phyloP scores from a whole-genome alignment of 2,329 filamentous ascomycete species.

The Taxawa tesnikishii region DNA sequence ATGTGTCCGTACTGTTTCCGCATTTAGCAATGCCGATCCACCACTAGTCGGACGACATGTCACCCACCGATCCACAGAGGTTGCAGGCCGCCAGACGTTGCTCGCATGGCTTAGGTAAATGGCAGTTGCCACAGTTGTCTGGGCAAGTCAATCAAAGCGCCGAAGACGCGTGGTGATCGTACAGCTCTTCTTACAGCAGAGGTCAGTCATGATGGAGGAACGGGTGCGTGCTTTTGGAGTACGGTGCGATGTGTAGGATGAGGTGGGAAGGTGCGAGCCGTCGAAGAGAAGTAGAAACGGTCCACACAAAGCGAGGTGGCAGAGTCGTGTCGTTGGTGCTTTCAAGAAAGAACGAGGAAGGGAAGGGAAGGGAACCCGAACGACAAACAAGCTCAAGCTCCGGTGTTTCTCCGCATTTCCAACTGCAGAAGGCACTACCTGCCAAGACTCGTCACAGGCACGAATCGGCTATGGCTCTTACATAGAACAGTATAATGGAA shows the following conservation, averaged over 20 bases:
- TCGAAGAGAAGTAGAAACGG: too few relatives aligned
- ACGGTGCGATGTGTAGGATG: slow-evolving; percentile 1
- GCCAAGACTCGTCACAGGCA: neutral
- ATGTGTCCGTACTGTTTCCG: slow-evolving; percentile 4
- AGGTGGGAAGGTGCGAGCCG: too few relatives aligned
- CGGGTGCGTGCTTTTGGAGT: neutral
- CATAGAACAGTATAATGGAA: neutral
- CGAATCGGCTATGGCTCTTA: neutral
- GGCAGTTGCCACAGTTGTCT: slow-evolving; percentile 7
- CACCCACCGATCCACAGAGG: neutral
- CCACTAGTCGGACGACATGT: slow-evolving; percentile 1
- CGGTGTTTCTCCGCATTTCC: too few relatives aligned
- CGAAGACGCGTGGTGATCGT: too few relatives aligned
- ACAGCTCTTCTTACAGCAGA: too few relatives aligned
- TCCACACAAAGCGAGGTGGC: too few relatives aligned
- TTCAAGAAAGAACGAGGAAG: neutral
- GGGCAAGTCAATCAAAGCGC: too few relatives aligned
- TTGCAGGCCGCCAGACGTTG: neutral
- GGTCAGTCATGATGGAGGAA: slow-evolving; percentile 6
- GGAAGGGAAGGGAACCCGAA: neutral
- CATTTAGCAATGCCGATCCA: too few relatives aligned
- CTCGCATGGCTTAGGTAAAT: neutral
- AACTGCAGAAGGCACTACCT: too few relatives aligned
- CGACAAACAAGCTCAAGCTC: neutral
- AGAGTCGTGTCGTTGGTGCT: too few relatives aligned